Evolutionary conservation across 257 asterid species (phyloP).

Genomic region (Rehmannia glutinosa): DNA sequence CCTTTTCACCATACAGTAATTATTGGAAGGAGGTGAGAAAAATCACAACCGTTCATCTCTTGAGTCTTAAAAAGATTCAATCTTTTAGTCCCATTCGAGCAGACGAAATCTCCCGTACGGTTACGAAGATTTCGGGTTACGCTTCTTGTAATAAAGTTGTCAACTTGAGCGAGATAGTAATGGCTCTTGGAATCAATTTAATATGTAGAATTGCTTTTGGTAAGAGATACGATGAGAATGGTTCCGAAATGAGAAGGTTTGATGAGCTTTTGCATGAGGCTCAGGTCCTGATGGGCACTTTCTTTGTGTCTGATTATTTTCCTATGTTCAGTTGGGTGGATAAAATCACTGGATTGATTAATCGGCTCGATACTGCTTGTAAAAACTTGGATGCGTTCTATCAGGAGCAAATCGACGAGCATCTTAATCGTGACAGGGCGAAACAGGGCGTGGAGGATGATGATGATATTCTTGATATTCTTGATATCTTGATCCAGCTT

Average conservation of each 20-base stretch:
- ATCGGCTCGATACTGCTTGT: not conserved
- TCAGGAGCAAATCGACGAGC: slow-evolving; percentile 20
- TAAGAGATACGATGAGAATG: not conserved
- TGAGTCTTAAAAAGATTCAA: not conserved
- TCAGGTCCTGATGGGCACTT: not conserved
- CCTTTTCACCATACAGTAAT: not conserved
- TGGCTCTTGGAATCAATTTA: not conserved
- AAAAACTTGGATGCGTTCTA: slow-evolving; percentile 10
- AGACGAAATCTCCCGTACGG: not conserved
- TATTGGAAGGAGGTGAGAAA: not conserved
- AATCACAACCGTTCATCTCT: slow-evolving; percentile 2
- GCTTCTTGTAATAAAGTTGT: not conserved
- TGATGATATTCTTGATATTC: no score
- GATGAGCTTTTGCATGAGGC: slow-evolving; percentile 16
- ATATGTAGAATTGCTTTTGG: not conserved
- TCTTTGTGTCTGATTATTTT: slow-evolving; percentile 20
- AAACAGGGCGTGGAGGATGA: not conserved
- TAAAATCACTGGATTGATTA: not conserved
- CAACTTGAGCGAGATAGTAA: not conserved
- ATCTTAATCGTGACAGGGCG: not conserved
- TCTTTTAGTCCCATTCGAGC: not conserved
- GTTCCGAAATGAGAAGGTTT: not conserved
- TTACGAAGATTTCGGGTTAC: not conserved
- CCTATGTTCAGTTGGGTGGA: slow-evolving; percentile 17
- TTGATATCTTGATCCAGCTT: slow-evolving; percentile 18